Evolutionary conservation across 2,329 filamentous ascomycete genomes (phyloP), one percentile per base, ranked within the genome.

Genomic region (Hortaea werneckii): DNA sequence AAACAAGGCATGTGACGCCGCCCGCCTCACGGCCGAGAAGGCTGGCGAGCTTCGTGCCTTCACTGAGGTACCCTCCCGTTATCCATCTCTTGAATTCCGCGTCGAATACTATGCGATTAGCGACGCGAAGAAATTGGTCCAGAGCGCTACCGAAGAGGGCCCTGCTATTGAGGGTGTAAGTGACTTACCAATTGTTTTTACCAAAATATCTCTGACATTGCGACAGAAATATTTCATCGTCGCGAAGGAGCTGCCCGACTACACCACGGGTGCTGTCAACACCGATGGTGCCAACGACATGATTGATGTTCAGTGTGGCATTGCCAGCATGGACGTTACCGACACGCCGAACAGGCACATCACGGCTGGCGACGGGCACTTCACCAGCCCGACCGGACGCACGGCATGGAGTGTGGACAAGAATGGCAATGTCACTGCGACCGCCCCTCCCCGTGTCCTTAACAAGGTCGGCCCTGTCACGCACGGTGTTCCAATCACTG

Each of bases 31-130:
- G 5, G 59, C 58, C 3, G 11, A 32, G 6, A 34, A 38, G 12
- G 56, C 52, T 38, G 61, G 58, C 29, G 39, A 54, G 9, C 41
- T 64, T 13, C 44, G 53, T 28, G 53, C 48, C 27, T 55, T 59
- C 45, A 38, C 39, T 1, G 48, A 51, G 13, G 42, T 49, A 40
- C 34, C 42, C 5, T 38, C 41, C 6, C 38, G 35, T 11, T 43
- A 41, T 27, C 54, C 50, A 11, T 43, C 43, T 12, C 46, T 54
- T 41, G 46, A 49, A 30, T 63, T 58, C 51, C 56, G 58, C 26
- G 54, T 55, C 12, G 60, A 63, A 46, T 62, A 55, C 49, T 50
- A 43, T 46, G 51, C 46, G 34, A 54, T 61, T 43, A 48, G 44
- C 2, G 43, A 28, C 5, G 59, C 59, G 20, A 52, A 52, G 41